Conservation (phyloP, 345 rosid genomes). For the Mercurialis annua region DNA sequence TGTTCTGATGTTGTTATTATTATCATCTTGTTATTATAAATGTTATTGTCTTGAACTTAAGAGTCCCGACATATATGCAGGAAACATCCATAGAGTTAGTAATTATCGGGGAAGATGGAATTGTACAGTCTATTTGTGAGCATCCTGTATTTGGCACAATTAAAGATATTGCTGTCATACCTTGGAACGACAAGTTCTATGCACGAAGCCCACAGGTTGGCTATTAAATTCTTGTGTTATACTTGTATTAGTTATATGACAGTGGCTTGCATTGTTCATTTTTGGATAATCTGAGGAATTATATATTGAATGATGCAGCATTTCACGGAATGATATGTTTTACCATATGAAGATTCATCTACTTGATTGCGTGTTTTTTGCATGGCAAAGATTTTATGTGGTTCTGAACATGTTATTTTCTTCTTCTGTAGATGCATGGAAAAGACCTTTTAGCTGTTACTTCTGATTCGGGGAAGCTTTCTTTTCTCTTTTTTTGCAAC, state of each 20-base stretch:
- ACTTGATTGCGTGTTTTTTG: neutral
- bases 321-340: neutral
- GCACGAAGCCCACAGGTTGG: constrained; percentile 58
- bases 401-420: constrained; percentile 12
- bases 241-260: neutral
- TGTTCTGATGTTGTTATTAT: neutral
- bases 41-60: constrained; percentile 4
- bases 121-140: constrained; percentile 70
- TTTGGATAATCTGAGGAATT: neutral
- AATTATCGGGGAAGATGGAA: constrained; percentile 70
- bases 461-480: constrained; percentile 99
- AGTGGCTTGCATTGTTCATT: neutral
- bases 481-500: constrained; percentile 81
- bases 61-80: constrained; percentile 38
- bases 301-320: neutral
- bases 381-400: neutral
- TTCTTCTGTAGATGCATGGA: constrained; percentile 50
- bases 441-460: constrained; percentile 79
- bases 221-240: neutral
- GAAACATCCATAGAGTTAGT: constrained; percentile 93
- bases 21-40: neutral
- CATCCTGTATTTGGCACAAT: constrained; percentile 85
- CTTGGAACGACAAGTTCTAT: constrained; percentile 53
- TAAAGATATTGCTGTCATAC: constrained; percentile 75
- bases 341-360: neutral